Evolutionary conservation across 2,329 filamentous ascomycete genomes (phyloP).

Genomic region (Simplicillium aogashimaense): DNA sequence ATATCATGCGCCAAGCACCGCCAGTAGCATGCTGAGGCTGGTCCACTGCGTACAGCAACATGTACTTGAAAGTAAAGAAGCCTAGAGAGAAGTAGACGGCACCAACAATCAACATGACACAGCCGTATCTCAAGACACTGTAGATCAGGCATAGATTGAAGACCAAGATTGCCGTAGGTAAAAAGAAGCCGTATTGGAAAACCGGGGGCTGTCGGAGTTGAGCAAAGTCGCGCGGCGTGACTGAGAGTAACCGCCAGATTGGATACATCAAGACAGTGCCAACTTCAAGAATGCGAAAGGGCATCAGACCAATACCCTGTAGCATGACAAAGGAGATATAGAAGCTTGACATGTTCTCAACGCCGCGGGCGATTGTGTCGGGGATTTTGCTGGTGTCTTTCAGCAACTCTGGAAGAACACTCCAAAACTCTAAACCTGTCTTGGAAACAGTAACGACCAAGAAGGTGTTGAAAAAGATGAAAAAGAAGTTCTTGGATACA

Average conservation of each 20-base stretch:
- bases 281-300: constrained; percentile 83
- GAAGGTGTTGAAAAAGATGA: constrained; percentile 98
- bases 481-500: constrained; percentile 99
- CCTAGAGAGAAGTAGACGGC: constrained; percentile 75
- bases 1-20: constrained; percentile 92
- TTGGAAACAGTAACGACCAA: constrained; percentile 85
- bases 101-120: constrained; percentile 72
- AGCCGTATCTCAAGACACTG: constrained; percentile 73
- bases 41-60: constrained; percentile 96
- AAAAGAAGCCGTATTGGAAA: constrained; percentile 93
- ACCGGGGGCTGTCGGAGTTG: constrained; percentile 72
- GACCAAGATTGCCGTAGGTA: constrained; percentile 84
- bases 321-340: constrained; percentile 92
- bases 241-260: constrained; percentile 65
- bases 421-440: constrained; percentile 67
- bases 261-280: constrained; percentile 79
- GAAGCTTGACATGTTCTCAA: constrained; percentile 68
- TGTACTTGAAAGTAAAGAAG: constrained; percentile 92
- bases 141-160: constrained; percentile 96
- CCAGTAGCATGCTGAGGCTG: constrained; percentile 92
- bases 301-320: constrained; percentile 87
- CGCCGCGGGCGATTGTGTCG: constrained; percentile 61
- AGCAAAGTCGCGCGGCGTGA: constrained; percentile 81
- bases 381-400: constrained; percentile 74
- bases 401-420: constrained; percentile 61